Percentiles rank a stretch among this genome's conserved stretches.
These are phyloP conservation scores for Camellia japonica DNA, from an alignment of 148 eudicot genomes.

Conservation along the genomic window DNA sequence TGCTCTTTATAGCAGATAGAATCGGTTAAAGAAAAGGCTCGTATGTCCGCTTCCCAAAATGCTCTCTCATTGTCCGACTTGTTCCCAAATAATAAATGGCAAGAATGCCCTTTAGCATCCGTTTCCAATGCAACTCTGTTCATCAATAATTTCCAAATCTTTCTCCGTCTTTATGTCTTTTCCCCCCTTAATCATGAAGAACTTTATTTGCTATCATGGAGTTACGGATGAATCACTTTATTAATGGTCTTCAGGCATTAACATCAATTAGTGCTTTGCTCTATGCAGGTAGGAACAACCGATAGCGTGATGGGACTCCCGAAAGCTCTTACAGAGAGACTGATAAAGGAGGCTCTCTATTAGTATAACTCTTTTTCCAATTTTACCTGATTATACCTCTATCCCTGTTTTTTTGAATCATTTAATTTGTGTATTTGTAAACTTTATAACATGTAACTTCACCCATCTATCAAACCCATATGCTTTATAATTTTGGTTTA, in stretches of 20 bases:
- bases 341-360: conserved; percentile 57
- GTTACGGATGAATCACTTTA: too few relatives aligned
- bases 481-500: not conserved
- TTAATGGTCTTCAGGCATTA: too few relatives aligned
- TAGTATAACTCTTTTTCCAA: not conserved
- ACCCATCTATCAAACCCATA: not conserved
- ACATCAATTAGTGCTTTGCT: not conserved
- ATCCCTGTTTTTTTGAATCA: not conserved
- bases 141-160: too few relatives aligned
- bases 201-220: too few relatives aligned
- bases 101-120: too few relatives aligned
- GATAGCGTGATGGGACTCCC: conserved; percentile 98
- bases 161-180: too few relatives aligned
- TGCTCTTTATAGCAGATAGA: not conserved
- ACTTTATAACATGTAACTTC: not conserved
- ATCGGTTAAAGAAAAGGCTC: not conserved
- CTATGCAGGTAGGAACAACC: conserved; percentile 68
- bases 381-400: not conserved
- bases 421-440: not conserved
- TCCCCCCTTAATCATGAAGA: too few relatives aligned
- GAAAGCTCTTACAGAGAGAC: conserved; percentile 66
- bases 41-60: too few relatives aligned
- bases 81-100: too few relatives aligned
- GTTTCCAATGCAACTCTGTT: too few relatives aligned
- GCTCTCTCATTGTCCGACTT: too few relatives aligned